These are phyloP conservation scores for Pichia sporocuriosa DNA, from an alignment of 805 yeast species.

Conservation along the genomic window DNA sequence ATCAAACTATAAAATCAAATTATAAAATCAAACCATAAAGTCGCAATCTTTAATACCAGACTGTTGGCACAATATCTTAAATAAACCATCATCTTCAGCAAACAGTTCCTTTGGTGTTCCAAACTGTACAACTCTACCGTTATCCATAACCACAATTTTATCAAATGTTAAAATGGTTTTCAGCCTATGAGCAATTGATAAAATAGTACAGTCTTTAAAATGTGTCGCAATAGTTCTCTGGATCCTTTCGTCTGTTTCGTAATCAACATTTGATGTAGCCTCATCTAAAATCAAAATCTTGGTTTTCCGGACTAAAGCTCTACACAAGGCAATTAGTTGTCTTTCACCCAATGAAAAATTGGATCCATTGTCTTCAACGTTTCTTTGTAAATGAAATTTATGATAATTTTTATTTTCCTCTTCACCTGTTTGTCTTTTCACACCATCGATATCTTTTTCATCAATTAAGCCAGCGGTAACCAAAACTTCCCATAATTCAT, in stretches of 20 bases:
- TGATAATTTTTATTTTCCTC: constrained; percentile 30
- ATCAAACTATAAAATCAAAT: neutral
- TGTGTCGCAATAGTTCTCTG: constrained; percentile 54
- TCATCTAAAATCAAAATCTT: constrained; percentile 63
- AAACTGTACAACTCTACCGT: constrained; percentile 49
- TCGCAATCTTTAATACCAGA: constrained; percentile 20
- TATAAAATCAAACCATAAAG: neutral
- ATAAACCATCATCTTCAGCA: constrained; percentile 33
- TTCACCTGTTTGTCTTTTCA: constrained; percentile 32
- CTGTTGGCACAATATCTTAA: constrained; percentile 44
- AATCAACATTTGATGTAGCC: constrained; percentile 73
- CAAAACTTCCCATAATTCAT: constrained; percentile 50
- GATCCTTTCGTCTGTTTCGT: constrained; percentile 59
- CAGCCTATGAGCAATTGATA: constrained; percentile 69
- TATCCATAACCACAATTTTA: constrained; percentile 50
- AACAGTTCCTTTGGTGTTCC: constrained; percentile 47
- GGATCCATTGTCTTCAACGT: constrained; percentile 60
- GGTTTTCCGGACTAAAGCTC: constrained; percentile 61
- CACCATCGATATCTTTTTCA: constrained; percentile 27
- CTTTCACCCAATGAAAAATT: constrained; percentile 70
- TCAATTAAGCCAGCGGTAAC: constrained; percentile 51
- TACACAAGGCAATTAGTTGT: constrained; percentile 60
- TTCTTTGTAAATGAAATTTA: constrained; percentile 55
- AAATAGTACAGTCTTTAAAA: constrained; percentile 55
- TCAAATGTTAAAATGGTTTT: constrained; percentile 57